Base-by-base conservation (phyloP, 371 early-diverging fungal genomes). In the Syncephalastrum sp. region DNA sequence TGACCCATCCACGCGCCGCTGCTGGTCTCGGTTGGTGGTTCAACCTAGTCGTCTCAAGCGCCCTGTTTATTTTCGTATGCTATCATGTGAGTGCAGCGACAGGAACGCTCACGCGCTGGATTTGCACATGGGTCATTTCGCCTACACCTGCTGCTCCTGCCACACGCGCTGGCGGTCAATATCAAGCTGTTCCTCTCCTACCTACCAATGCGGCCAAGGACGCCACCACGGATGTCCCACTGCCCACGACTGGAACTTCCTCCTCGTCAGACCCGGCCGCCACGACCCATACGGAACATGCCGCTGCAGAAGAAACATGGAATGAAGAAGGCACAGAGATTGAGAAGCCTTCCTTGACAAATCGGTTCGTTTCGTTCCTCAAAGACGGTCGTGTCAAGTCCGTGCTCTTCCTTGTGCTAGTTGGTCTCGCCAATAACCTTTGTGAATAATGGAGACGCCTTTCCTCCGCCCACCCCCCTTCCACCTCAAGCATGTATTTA, bases 61-160 rank as follows among this genome's bases (percentile, higher is more conserved):
- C 82, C 14, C 54, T 87, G 21, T 90, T 90, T 67, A 51, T 86
- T 5, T 77, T 60, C 38, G 61, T 87, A 27, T 76, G 83, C 25
- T 72, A 82, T 56, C 58, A 70, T 17, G 67, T 86, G 41, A 79
- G 77, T 16, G 63, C 73, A 14, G 72, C 83, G 3, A 83, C 86
- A 2, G 79, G 77, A n/a, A 69, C 66, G 5, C 64, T 86, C 15
- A 66, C 82, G 3, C 42, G 25, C 6, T 74, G 70, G 68, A 59
- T 77, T 43, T 74, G 74, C 42, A n/a, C 53, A 17, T 51, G 38
- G 19, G 47, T 33, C 38, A 33, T 33, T 33, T 33, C 38, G 10
- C 38, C 10, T 12, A 33, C 38, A 5, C 1, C 10, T 33, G 38
- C 38, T 33, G 38, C 10, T 0, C 38, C 38, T 33, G 38, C 2